Evolutionary conservation across 306 rosid species (phyloP).

Genomic region (Dalbergia cochinchinensis): DNA sequence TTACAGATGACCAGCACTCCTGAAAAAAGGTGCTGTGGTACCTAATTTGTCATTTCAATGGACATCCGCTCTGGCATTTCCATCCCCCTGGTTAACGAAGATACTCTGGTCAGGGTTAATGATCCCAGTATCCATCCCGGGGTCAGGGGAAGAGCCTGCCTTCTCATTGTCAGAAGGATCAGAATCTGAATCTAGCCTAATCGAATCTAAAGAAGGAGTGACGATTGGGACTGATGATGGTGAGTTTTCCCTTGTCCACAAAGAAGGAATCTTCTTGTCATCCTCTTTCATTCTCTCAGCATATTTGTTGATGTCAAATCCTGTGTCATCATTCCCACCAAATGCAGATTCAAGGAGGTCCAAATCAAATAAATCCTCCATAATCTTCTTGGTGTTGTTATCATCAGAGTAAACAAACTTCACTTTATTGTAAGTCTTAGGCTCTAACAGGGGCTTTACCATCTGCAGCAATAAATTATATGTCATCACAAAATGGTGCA

Average conservation of each 20-base stretch:
- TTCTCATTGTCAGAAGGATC: conserved; percentile 67
- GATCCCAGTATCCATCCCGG: conserved; percentile 38
- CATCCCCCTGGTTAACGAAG: conserved; percentile 41
- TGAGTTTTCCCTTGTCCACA: conserved; percentile 62
- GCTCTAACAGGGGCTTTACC: conserved; percentile 87
- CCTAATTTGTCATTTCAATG: conserved; percentile 42
- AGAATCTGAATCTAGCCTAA: conserved; percentile 54
- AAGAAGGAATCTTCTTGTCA: conserved; percentile 64
- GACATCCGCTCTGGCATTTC: conserved; percentile 42
- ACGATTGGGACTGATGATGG: conserved; percentile 46
- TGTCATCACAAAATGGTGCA: conserved; percentile 21
- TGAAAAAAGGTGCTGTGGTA: conserved; percentile 28
- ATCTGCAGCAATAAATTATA: conserved; percentile 61
- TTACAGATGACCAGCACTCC: conserved; percentile 34
- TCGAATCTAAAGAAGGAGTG: conserved; percentile 57
- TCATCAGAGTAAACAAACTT: conserved; percentile 86
- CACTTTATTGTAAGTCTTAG: conserved; percentile 83
- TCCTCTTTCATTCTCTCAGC: conserved; percentile 90
- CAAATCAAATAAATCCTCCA: conserved; percentile 86
- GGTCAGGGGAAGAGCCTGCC: conserved; percentile 47
- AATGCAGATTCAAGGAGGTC: conserved; percentile 85
- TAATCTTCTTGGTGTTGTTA: conserved; percentile 72
- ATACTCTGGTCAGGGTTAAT: conserved; percentile 27
- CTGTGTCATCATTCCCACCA: conserved; percentile 72
- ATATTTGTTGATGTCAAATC: conserved; percentile 73